Evolutionary conservation across 345 rosid genomes (phyloP), one percentile per base, ranked within the genome.

Genomic region (Dipteronia dyeriana): DNA sequence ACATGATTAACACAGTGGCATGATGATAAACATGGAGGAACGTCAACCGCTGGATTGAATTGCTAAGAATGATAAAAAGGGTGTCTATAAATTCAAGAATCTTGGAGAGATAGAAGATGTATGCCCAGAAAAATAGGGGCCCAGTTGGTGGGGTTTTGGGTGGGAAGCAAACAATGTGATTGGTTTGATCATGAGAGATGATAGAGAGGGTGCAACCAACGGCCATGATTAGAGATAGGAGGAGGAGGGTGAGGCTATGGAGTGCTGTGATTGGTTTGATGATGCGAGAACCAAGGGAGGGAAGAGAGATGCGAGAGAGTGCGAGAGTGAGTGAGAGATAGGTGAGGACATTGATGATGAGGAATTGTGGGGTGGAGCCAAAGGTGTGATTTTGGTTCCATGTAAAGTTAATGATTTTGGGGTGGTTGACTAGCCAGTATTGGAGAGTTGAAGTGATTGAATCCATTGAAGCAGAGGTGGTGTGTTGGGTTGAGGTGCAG

Each of bases 1-100:
- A 91, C 96, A 93, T 90, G 8, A 93, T 41, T 14, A 93, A 83
- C 16, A 90, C 98, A 3, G 90, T 85, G 0, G 93, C 89, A 70
- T 93, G 97, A 77, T 93, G 97, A 83, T 90, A 93, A 3, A 93
- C 91, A 84, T 93, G 98, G 90, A 93, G 97, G 78, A 93, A 93
- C 0, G 96, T 88, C 45, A 91, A 81, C 79, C 95, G 87, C 23
- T 84, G 83, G 83, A 76, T 56, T 1, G 97, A 88, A 38, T 82
- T 85, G 25, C 85, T 76, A 5, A 90, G 64, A 43, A 89, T 76
- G 82, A 92, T 92, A 67, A 92, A 57, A 14, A 89, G 57, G 57
- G 95, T 90, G 66, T 92, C 97, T 0, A 83, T 14, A 22, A 90
- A 90, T 75, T 92, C 92, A 13, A 88, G 85, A 14, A 92, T 77